phyloP scores from a whole-genome alignment of 371 early-diverging fungal species.

The Actinomortierella ambigua region DNA sequence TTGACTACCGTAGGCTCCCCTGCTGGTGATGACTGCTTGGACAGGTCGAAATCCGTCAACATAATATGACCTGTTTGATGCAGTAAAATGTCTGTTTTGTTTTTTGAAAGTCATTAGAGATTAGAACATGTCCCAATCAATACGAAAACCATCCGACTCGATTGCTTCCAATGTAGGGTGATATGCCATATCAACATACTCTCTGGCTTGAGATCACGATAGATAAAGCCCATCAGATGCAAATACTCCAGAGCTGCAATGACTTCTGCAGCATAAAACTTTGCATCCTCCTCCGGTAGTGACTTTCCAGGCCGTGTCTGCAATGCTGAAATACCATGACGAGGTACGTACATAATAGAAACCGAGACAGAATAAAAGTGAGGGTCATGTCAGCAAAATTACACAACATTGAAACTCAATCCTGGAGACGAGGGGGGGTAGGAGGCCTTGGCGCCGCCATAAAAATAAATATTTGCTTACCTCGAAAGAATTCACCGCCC shows the following conservation, averaged over 20 bases:
- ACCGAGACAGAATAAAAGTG: not conserved
- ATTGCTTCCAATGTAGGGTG: too few relatives aligned
- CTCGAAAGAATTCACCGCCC: conserved; percentile 98
- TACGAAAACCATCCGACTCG: too few relatives aligned
- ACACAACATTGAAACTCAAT: not conserved
- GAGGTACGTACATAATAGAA: not conserved
- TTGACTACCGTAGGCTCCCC: conserved; percentile 81
- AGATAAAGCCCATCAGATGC: conserved; percentile 96
- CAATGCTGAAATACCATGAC: conserved; percentile 55
- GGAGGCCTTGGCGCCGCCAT: too few relatives aligned
- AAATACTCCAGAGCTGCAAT: conserved; percentile 92
- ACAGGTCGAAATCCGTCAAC: conserved; percentile 96
- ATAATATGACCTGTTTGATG: conserved; percentile 96
- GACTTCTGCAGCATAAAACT: conserved; percentile 98
- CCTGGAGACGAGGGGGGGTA: too few relatives aligned
- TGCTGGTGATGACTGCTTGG: conserved; percentile 84
- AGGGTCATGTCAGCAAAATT: conserved; percentile 16
- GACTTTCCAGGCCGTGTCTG: conserved; percentile 88
- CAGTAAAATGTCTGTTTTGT: conserved; percentile 90
- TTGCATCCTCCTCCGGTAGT: conserved; percentile 85
- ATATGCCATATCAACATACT: conserved; percentile 62
- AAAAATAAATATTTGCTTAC: conserved; percentile 42
- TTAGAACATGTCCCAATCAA: conserved; percentile 3
- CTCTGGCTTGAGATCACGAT: conserved; percentile 99
- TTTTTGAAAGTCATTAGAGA: not conserved